Evolutionary conservation across 2,329 filamentous ascomycete species (phyloP), one percentile per base, ranked within the genome.

Genomic region (Aspergillus costaricaensis): DNA sequence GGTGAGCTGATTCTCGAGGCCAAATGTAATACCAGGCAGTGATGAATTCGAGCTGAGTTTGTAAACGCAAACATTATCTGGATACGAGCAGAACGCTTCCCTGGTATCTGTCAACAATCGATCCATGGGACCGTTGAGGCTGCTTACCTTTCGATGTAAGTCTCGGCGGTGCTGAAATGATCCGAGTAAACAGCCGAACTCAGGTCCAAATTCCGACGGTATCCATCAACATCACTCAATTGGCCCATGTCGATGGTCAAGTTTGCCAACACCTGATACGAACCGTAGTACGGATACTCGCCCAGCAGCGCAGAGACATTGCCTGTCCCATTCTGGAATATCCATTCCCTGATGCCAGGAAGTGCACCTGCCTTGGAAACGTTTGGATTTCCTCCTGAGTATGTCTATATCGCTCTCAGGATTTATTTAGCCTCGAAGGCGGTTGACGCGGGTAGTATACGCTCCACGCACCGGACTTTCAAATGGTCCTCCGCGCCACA

Each of bases 1-100:
- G 1, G 76, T 66, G 2, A 80, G 69, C 9, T 69, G 62, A 59
- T 85, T 83, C 21, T 80, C 77, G 2, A 84, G 68, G 2, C 65
- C 67, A 8, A 85, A 57, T 0, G 70, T 72, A 0, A 85, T 63
- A 0, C 54, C 60, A 2, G 83, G 82, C 2, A 85, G 68, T 0
- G 62, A 51, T 2, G 25, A 39, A 0, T 67, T 65, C 0, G 76
- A 74, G 0, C 59, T 55, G 2, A 80, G 47, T 2, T 68, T 63
- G 50, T 79, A 80, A 1, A 79, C 71, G 47, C 79, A 81, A 7
- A 78, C 72, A 27, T 77, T 70, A 56, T 79, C 74, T 0, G 78
- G 77, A 39, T 74, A 75, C 0, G 64, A 67, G 54, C 68, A 71
- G 36, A 67, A 67, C 1, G 56, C 52, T n/a, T 49, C 52, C 32